Evolutionary conservation across 176 grass and related monocot species (phyloP).

Genomic region (bread wheat (Triticum aestivum)): DNA sequence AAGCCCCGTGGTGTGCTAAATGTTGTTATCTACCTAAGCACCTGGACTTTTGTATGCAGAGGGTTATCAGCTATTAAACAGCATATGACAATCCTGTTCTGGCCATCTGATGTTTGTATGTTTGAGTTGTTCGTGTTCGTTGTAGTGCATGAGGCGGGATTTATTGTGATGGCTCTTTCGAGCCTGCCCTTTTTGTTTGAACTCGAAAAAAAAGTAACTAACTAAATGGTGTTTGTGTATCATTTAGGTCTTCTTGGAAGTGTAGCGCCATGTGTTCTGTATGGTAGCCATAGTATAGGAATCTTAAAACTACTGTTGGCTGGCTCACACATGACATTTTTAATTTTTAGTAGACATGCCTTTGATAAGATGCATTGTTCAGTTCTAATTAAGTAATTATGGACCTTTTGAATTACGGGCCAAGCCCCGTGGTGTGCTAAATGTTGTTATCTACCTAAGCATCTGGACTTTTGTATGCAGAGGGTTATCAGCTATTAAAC

Average conservation of each 20-base stretch:
- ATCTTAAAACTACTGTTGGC: background rate
- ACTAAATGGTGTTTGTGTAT: slow-evolving; percentile 20
- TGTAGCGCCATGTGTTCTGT: slow-evolving; percentile 75
- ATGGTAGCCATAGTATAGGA: slow-evolving; percentile 57
- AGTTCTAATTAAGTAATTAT: slow-evolving; percentile 1
- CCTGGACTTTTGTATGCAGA: background rate
- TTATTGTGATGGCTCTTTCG: background rate
- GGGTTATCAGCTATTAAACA: background rate
- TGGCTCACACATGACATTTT: background rate
- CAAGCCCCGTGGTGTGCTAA: background rate
- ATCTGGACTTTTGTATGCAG: background rate
- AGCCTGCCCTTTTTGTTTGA: background rate
- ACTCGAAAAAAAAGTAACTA: background rate
- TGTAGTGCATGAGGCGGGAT: background rate
- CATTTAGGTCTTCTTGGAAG: slow-evolving; percentile 81
- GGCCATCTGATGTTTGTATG: slow-evolving; percentile 1
- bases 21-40: background rate
- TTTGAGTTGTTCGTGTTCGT: background rate
- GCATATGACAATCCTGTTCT: background rate
- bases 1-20: background rate
- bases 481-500: background rate
- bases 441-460: background rate
- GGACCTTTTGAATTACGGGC: background rate
- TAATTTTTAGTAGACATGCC: background rate
- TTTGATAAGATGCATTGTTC: background rate